phyloP scores from a whole-genome alignment of 345 rosid species.

The Aquilaria yunnanensis region DNA sequence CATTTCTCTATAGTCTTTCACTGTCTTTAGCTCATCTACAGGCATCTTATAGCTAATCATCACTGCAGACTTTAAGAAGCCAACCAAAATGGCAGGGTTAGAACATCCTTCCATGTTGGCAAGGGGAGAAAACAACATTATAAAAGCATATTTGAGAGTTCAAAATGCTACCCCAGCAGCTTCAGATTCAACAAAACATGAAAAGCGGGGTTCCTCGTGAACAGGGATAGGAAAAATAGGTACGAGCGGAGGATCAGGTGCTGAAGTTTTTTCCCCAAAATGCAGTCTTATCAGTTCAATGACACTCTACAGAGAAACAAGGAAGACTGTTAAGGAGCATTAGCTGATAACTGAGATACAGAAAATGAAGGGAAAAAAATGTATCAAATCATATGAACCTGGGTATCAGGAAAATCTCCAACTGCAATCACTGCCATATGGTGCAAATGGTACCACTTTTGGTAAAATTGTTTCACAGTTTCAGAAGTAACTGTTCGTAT shows the following conservation, averaged over 20 bases:
- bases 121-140: not conserved
- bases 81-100: conserved; percentile 18
- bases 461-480: conserved; percentile 66
- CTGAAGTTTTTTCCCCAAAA: conserved; percentile 52
- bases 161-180: conserved; percentile 73
- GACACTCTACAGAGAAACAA: conserved; percentile 41
- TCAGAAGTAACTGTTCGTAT: conserved; percentile 74
- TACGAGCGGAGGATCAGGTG: conserved; percentile 33
- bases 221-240: conserved; percentile 70
- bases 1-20: conserved; percentile 68
- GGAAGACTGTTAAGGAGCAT: conserved; percentile 16
- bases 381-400: conserved; percentile 33
- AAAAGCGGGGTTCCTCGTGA: conserved; percentile 70
- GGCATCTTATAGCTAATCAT: conserved; percentile 85
- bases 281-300: conserved; percentile 77
- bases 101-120: conserved; percentile 1
- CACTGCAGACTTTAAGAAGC: conserved; percentile 59
- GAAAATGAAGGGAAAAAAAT: not conserved
- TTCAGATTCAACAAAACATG: conserved; percentile 85
- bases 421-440: conserved; percentile 93
- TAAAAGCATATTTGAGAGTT: conserved; percentile 9
- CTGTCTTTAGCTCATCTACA: conserved; percentile 68
- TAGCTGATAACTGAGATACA: conserved; percentile 10
- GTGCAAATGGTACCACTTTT: conserved; percentile 76
- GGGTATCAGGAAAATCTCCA: conserved; percentile 85